Evolutionary conservation across 2,329 filamentous ascomycete species (phyloP).

Genomic region (Nemania sp.): DNA sequence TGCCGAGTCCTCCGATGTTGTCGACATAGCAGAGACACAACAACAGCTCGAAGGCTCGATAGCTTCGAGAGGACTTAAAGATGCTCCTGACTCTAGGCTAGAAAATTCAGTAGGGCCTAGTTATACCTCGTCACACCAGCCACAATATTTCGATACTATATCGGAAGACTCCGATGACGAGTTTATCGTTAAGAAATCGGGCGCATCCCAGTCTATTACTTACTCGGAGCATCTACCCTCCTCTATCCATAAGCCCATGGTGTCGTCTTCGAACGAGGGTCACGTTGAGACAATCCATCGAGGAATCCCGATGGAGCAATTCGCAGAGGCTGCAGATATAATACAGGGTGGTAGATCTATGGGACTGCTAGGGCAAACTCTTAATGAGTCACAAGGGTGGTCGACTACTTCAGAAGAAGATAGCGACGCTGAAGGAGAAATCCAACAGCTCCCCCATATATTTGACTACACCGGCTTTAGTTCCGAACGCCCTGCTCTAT

Average conservation of each 20-base stretch:
- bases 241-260: background rate
- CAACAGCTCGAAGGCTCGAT: background rate
- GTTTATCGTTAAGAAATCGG: constrained; percentile 10
- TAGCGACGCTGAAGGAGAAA: constrained; percentile 21
- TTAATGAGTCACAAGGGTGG: constrained; percentile 2
- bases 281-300: background rate
- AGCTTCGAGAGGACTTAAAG: background rate
- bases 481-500: constrained; percentile 1
- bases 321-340: background rate
- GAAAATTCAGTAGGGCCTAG: background rate
- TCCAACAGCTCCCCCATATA: constrained; percentile 8
- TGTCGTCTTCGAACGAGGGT: background rate
- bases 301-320: background rate
- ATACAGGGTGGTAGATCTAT: constrained; percentile 4
- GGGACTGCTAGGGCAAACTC: background rate
- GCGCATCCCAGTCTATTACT: background rate
- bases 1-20: background rate
- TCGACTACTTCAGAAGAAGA: constrained; percentile 10
- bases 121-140: background rate
- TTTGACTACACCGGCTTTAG: constrained; percentile 17
- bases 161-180: constrained; percentile 29
- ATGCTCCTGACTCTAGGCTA: background rate
- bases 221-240: background rate
- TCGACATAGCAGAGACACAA: background rate
- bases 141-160: constrained; percentile 21